Percentiles rank a stretch among this genome's conserved stretches.
These are phyloP conservation scores for Rutstroemia sp. DNA, from an alignment of 2,329 filamentous ascomycete species.

Conservation along the genomic window DNA sequence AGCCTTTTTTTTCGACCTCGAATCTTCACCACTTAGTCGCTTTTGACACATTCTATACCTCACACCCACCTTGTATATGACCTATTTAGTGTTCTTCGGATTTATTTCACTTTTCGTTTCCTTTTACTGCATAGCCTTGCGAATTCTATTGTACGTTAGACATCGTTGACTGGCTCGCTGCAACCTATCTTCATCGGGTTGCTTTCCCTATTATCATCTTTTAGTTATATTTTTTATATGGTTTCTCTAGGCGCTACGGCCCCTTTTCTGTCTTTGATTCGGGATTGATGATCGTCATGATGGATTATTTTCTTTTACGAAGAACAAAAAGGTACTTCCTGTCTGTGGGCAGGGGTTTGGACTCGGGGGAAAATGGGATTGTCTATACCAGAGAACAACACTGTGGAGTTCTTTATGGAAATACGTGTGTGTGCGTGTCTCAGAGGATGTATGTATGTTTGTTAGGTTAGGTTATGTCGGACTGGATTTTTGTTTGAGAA, in stretches of 20 bases:
- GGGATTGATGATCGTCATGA: conserved; percentile 9
- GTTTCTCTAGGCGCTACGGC: conserved; percentile 3
- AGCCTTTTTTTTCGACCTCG: not conserved
- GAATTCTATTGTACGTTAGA: conserved; percentile 9
- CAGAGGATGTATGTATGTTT: not conserved
- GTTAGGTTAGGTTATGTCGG: not conserved
- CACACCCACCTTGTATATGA: conserved; percentile 10
- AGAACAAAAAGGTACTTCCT: not conserved
- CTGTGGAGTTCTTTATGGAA: not conserved
- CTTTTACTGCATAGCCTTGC: conserved; percentile 26
- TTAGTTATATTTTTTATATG: conserved; percentile 3
- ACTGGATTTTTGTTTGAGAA: not conserved
- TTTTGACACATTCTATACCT: conserved; percentile 6
- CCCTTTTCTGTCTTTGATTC: conserved; percentile 3
- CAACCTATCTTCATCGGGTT: not conserved
- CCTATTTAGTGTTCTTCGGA: conserved; percentile 3
- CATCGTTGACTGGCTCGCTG: not conserved
- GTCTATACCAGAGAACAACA: not conserved
- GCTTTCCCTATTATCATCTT: not conserved
- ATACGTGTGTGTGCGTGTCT: not conserved
- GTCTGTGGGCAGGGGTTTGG: conserved; percentile 1
- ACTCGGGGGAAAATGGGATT: conserved; percentile 1
- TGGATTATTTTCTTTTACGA: conserved; percentile 9
- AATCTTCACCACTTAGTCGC: conserved; percentile 2
- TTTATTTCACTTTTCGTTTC: conserved; percentile 10